Percentiles rank a stretch among this genome's conserved stretches.
phyloP scores from a whole-genome alignment of 129 eudicot genomes.

The Flaveria ramosissima region DNA sequence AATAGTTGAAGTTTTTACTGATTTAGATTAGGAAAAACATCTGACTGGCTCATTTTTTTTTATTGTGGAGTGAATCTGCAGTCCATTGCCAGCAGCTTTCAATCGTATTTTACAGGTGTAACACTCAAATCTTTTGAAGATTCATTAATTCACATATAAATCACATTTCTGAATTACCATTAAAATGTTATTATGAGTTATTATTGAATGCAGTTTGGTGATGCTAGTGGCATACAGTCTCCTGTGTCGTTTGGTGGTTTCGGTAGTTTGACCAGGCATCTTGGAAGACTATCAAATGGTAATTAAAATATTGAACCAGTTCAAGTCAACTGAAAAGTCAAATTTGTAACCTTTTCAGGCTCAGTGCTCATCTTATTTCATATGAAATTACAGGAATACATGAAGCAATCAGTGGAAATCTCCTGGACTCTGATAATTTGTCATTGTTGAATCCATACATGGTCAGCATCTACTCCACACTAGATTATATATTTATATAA shows the following conservation, averaged over 20 bases:
- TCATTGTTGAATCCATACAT: slow-evolving; percentile 86
- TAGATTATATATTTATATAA: not conserved
- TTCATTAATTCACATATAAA: slow-evolving; percentile 12
- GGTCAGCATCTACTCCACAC: slow-evolving; percentile 49
- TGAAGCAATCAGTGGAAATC: slow-evolving; percentile 62
- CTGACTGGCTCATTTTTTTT: slow-evolving; percentile 34
- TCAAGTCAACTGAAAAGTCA: slow-evolving; percentile 1
- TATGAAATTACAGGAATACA: slow-evolving; percentile 59
- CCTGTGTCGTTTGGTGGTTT: slow-evolving; percentile 99
- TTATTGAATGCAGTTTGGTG: slow-evolving; percentile 78
- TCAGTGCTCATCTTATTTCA: slow-evolving; percentile 4
- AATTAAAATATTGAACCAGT: not conserved
- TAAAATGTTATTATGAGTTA: not conserved
- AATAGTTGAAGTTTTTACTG: not conserved
- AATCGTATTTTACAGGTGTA: slow-evolving; percentile 90
- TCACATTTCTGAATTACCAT: not conserved
- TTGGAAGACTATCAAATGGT: slow-evolving; percentile 86
- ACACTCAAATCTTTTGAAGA: slow-evolving; percentile 32
- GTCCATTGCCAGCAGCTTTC: slow-evolving; percentile 95
- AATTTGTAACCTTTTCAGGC: slow-evolving; percentile 14
- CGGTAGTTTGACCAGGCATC: slow-evolving; percentile 98
- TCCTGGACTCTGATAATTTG: slow-evolving; percentile 69
- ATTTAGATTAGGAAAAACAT: not conserved
- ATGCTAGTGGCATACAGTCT: slow-evolving; percentile 98
- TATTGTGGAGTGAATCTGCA: slow-evolving; percentile 38